Conservation (phyloP, 257 asterid genomes). For the Nicotiana obtusifolia region DNA sequence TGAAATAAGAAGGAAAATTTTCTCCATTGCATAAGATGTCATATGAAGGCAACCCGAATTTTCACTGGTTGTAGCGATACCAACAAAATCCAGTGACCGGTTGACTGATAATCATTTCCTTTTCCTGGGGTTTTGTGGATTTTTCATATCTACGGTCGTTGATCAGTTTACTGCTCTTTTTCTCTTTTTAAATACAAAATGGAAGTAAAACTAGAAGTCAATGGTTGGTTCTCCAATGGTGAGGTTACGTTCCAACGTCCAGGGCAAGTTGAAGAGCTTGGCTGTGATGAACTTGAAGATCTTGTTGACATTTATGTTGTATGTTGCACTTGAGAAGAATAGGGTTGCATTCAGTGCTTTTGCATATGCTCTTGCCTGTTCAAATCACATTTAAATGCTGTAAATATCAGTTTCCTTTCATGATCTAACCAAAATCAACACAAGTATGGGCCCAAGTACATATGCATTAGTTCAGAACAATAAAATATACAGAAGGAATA, state of each 20-base stretch:
- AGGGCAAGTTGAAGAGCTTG: constrained; percentile 65
- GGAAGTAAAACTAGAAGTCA: constrained; percentile 47
- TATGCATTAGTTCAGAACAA: background rate
- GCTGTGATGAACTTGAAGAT: constrained; percentile 84
- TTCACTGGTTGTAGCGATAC: constrained; percentile 24
- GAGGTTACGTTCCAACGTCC: constrained; percentile 80
- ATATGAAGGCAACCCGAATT: background rate
- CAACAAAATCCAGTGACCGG: constrained; percentile 31
- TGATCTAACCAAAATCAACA: background rate
- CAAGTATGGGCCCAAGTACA: background rate
- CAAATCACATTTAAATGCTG: background rate
- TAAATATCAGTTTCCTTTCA: background rate
- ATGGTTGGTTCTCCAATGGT: constrained; percentile 85
- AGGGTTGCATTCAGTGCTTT: constrained; percentile 72
- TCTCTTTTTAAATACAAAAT: background rate
- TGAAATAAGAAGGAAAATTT: background rate
- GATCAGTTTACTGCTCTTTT: background rate
- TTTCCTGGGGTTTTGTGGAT: background rate
- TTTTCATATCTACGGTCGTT: constrained; percentile 8
- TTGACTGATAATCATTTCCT: constrained; percentile 18
- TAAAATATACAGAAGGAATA: background rate
- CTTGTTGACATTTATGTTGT: constrained; percentile 85
- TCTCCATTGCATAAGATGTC: background rate
- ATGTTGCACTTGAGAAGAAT: constrained; percentile 80
- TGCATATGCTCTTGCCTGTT: constrained; percentile 76